A percentile compares a stretch with the other conserved stretches of the same genome.
Evolutionary conservation across 148 eudicot genomes (phyloP).

Genomic region (Rhododendron ferrugineum): DNA sequence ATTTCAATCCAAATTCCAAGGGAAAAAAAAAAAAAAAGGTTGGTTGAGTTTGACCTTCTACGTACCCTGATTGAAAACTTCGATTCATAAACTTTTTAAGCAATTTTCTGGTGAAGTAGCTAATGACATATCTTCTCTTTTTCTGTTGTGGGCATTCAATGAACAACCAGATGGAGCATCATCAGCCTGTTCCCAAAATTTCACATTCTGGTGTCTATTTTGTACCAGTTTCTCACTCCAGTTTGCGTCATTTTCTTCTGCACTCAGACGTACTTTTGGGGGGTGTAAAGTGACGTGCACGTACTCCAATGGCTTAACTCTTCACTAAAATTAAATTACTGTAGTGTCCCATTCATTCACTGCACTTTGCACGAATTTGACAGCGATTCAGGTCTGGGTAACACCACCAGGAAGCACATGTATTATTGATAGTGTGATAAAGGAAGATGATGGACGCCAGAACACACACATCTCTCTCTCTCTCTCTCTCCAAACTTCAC

Average conservation of each 20-base stretch:
- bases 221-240: neutral
- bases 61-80: neutral
- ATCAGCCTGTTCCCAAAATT: neutral
- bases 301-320: neutral
- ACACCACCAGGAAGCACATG: neutral
- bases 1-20: neutral
- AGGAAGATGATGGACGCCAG: neutral
- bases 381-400: neutral
- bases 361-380: neutral
- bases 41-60: neutral
- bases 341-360: slow-evolving; percentile 5
- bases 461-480: neutral
- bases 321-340: neutral
- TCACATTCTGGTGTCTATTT: neutral
- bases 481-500: neutral
- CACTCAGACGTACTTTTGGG: neutral
- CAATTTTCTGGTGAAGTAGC: neutral
- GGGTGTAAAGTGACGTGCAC: neutral
- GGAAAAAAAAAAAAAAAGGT: neutral
- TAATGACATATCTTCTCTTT: neutral
- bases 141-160: no score
- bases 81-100: neutral
- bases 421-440: neutral
- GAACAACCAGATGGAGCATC: neutral
- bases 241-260: slow-evolving; percentile 1